Base-by-base conservation (phyloP, 2,329 filamentous ascomycete species). In the Septoria petroselini region DNA sequence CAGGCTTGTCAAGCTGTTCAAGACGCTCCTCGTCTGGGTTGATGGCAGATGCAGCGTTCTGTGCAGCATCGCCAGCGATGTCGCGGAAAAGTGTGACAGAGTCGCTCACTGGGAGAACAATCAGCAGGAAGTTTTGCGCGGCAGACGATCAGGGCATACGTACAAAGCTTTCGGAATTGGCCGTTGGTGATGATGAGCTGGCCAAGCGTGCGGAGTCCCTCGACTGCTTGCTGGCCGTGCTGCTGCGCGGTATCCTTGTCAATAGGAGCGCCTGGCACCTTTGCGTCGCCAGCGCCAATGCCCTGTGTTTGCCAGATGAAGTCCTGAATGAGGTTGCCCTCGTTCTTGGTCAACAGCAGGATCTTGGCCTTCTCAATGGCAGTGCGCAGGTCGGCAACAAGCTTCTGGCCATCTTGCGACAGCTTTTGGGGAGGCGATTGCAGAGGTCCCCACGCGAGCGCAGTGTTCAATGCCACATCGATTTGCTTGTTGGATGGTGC, bases 401-500 rank as follows among this genome's bases (percentile, higher is more conserved):
- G 80, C n/a, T 73, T 71, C 66, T 84, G 84, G 51, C 93, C 93
- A 60, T 98, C 93, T 1, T 77, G 58, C 0, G 91, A 97, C 4
- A 98, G 83, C 67, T 85, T 85, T 53, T 79, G 74, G 1, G 88
- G 85, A 4, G 91, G 90, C 18, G 73, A 81, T 3, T 81, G 71
- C 19, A 97, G 74, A 7, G 82, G 76, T 66, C 80, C 83, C 59
- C 86, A 91, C 27, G 77, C 76, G 42, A 96, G 77, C 62, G 89
- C 86, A 68, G 86, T 93, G 78, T 94, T 97, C 68, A 98, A 73
- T 21, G 93, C 91, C 41, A 96, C 79, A 74, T 97, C 93, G 69
- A 96, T 94, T 75, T 96, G 91, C 63, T 91, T 88, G 72, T 96
- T 96, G 64, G 91, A 95, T 56, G 91, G 91, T 38, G 91, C 84